phyloP scores from a whole-genome alignment of 805 yeast genomes.

The Jamesozyma jinghongensis region DNA sequence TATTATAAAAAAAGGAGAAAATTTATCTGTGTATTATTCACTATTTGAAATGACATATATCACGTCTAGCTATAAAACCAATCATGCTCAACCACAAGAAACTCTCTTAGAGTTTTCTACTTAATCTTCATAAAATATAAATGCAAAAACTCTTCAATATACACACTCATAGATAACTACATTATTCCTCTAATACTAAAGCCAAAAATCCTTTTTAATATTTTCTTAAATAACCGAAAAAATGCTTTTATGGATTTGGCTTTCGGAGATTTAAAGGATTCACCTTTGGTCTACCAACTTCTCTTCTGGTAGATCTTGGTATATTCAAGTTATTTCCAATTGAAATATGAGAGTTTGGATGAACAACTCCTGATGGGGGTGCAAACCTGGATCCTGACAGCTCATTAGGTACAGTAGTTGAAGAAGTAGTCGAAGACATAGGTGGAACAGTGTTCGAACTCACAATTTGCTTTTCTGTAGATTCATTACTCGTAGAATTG shows the following conservation, averaged over 20 bases:
- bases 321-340: conserved; percentile 3
- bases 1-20: no score
- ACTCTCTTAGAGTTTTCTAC: no score
- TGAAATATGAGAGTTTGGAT: conserved; percentile 15
- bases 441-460: neutral
- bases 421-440: neutral
- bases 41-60: no score
- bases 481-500: neutral
- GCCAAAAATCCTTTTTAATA: no score
- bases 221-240: no score
- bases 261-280: conserved; percentile 13
- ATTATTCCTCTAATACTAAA: neutral
- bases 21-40: no score
- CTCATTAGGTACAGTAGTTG: neutral
- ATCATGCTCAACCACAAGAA: no score
- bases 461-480: neutral
- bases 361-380: conserved; percentile 20
- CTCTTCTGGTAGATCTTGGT: conserved; percentile 13
- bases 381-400: conserved; percentile 14
- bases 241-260: conserved; percentile 4
- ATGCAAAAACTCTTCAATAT: neutral
- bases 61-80: no score
- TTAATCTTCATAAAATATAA: no score
- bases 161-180: no score
- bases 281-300: conserved; percentile 28